Conservation (phyloP, 2,329 filamentous ascomycete species). For the Alternaria sp. region DNA sequence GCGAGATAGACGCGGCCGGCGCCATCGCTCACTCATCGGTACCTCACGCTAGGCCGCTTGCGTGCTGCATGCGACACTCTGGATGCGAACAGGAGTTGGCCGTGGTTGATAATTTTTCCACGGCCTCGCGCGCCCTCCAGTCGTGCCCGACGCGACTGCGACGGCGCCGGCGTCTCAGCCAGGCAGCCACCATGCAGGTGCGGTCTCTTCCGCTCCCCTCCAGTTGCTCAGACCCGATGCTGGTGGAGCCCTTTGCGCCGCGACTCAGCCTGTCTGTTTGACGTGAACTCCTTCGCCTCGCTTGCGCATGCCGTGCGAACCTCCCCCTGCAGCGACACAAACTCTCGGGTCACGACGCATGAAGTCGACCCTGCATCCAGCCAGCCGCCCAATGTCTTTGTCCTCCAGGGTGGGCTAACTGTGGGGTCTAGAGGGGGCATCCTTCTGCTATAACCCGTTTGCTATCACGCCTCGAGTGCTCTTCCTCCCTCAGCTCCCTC, state of each 20-base stretch:
- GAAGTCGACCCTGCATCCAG: conserved; percentile 24
- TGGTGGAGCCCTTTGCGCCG: conserved; percentile 2
- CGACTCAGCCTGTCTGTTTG: conserved; percentile 25
- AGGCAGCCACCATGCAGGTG: conserved; percentile 18
- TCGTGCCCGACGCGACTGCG: background rate
- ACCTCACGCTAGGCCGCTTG: conserved; percentile 1
- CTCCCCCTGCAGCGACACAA: conserved; percentile 18
- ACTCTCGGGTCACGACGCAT: conserved; percentile 22
- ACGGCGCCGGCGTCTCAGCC: conserved; percentile 27
- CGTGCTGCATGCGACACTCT: background rate
- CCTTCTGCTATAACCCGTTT: conserved; percentile 12
- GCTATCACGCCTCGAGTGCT: conserved; percentile 9
- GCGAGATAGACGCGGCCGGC: background rate
- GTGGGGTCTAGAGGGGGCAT: conserved; percentile 7
- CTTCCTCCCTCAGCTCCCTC: conserved; percentile 4
- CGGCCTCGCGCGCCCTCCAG: background rate
- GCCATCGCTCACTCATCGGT: background rate
- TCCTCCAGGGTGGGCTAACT: conserved; percentile 3
- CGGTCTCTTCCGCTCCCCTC: conserved; percentile 21
- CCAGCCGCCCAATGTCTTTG: conserved; percentile 15
- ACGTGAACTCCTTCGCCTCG: conserved; percentile 25
- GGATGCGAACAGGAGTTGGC: background rate
- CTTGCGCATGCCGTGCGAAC: conserved; percentile 22
- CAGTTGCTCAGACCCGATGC: conserved; percentile 8
- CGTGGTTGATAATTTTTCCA: background rate